Evolutionary conservation across 441 rosid species (phyloP), one percentile per base, ranked within the genome.

Genomic region (Erodium texanum): DNA sequence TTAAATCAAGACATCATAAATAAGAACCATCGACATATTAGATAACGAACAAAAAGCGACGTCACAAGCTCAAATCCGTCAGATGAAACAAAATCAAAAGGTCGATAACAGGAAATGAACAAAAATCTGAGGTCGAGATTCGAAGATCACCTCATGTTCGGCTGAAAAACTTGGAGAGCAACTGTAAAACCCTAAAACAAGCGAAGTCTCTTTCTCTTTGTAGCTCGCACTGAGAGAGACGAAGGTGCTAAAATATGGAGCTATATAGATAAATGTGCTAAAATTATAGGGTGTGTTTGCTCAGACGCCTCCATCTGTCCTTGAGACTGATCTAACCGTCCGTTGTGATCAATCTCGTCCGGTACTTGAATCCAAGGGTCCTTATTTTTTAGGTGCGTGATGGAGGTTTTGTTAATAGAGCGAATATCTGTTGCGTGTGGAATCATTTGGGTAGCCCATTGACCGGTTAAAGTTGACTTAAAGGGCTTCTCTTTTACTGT

Each of bases 151-250:
- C 56, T 50, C 56, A 50, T 50, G 7, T 50, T 50, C n/a, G 7
- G 56, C 56, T 15, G 56, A 20, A 50, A n/a, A 50, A 50, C n/a
- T n/a, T 50, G 56, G 19, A 50, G 56, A 50, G 19, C 19, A 15
- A 50, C 56, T 16, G 56, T 50, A 15, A 50, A 50, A 50, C 56
- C 56, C 56, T 50, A 50, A n/a, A 15, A 50, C 56, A 50, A 50
- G 56, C 56, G n/a, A 50, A 50, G 56, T 1, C 56, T 50, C 56
- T 50, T 20, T 50, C 56, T 15, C 56, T 50, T 8, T 50, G 7
- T 15, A 0, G 10, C 56, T 48, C 56, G 18, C 52, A 0, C 52
- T 43, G 9, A 0, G 5, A 3, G 7, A 50, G 5, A 50, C 15
- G 0, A 16, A 50, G 19, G 15, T 50, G 19, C 14, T 50, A 15